Evolutionary conservation across 2,329 filamentous ascomycete species (phyloP).

Genomic region (Cladosporium sp.): DNA sequence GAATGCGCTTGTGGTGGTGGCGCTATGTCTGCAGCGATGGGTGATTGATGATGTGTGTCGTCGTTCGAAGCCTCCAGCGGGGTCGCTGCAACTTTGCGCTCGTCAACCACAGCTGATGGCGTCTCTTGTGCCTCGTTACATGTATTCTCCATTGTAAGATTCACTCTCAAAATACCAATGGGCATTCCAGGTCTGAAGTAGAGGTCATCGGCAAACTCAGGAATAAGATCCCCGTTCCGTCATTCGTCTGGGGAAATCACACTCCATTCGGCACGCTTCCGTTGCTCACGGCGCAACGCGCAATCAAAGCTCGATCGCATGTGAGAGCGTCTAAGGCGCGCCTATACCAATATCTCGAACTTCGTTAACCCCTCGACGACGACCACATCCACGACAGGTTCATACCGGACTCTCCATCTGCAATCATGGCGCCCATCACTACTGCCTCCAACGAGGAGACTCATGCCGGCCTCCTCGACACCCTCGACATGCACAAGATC

Average conservation of each 20-base stretch:
- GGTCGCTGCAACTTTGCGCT: background rate
- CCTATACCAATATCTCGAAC: background rate
- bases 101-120: background rate
- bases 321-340: slow-evolving; percentile 9
- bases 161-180: background rate
- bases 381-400: background rate
- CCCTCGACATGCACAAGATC: slow-evolving; percentile 83
- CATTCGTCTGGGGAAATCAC: slow-evolving; percentile 12
- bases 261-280: slow-evolving; percentile 2
- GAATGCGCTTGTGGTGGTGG: slow-evolving; percentile 1
- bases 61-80: background rate
- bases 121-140: slow-evolving; percentile 7
- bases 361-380: background rate
- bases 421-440: slow-evolving; percentile 55
- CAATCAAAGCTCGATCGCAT: slow-evolving; percentile 11
- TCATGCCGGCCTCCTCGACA: slow-evolving; percentile 81
- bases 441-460: slow-evolving; percentile 70
- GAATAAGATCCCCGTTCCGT: slow-evolving; percentile 1
- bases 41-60: background rate
- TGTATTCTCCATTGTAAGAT: background rate
- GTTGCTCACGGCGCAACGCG: slow-evolving; percentile 1
- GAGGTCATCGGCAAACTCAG: slow-evolving; percentile 10
- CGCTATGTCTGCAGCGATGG: background rate
- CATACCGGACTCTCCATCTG: no score
- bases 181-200: background rate